Conservation (phyloP, 148 eudicot genomes). For the Heliamphora exappendiculata region DNA sequence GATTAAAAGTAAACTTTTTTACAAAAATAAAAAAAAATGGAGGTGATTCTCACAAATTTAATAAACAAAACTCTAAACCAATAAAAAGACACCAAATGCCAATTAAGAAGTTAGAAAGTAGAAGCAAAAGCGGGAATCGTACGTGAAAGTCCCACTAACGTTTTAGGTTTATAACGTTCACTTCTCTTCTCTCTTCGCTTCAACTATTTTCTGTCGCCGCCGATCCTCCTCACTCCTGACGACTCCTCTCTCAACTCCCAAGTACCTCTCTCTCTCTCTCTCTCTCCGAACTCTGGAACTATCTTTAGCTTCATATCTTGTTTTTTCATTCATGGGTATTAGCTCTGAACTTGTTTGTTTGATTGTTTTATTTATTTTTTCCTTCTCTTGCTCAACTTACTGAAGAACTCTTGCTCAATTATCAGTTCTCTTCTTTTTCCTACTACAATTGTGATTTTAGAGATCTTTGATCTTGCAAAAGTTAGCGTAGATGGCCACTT, state of each 20-base stretch:
- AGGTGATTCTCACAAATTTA: too few species aligned
- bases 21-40: too few species aligned
- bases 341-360: neutral
- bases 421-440: neutral
- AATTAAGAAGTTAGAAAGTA: neutral
- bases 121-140: slow-evolving; percentile 5
- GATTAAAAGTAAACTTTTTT: too few species aligned
- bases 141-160: neutral
- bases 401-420: neutral
- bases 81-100: neutral
- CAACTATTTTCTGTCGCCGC: neutral
- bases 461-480: neutral
- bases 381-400: neutral
- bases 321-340: neutral
- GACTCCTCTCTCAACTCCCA: neutral
- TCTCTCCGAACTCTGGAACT: neutral
- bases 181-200: neutral
- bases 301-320: neutral
- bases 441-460: neutral
- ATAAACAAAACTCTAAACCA: neutral
- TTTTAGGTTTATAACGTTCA: slow-evolving; percentile 4
- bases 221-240: neutral
- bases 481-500: neutral
- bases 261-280: neutral
- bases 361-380: neutral